Evolutionary conservation across 495 filamentous ascomycete species (phyloP), one percentile per base, ranked within the genome.

Genomic region (Cercophora scortea): DNA sequence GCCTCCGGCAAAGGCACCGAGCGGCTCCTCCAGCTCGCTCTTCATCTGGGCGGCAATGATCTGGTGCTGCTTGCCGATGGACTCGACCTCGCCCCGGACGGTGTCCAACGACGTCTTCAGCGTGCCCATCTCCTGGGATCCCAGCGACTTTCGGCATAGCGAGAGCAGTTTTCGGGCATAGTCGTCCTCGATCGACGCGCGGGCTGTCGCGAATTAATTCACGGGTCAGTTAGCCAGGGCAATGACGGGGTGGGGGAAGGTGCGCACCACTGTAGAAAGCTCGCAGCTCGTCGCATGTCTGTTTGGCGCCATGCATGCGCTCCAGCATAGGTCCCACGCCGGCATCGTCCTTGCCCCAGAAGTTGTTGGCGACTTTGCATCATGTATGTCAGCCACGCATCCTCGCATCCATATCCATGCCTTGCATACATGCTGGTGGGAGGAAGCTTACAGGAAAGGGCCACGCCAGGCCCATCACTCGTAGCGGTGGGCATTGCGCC

Each of bases 311-410:
- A 66, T 92, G 88, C 89, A 99, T 95, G 63, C 94, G 91, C 65
- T 94, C 89, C 41, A 99, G 80, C 70, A 99, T 81, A 50, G 94
- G 94, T 42, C 78, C 77, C 58, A 97, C 88, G 58, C 94, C 94
- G 40, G 94, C 94, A 75, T 99, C 94, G 67, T 99, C 90, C 76
- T 92, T 96, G 54, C 94, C 94, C 94, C 94, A 99, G 71, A 99
- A 99, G 67, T 99, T 97, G 73, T 97, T 97, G 61, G 94, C 90
- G 71, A 97, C 90, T 95, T n/a, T 15, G 45, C 33, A 42, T 46
- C 6, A 9, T 16, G 34, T 46, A 9, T 16, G 34, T 46, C 43
- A 18, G 50, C 57, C 53, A 47, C 25, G 32, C 4, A n/a, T 8
- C 17, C 42, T 3, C 32, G 42, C 36, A 49, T 32, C 38, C 13